Conservation (phyloP, 768 basidiomycete species). For the Tulasnella calospora region DNA sequence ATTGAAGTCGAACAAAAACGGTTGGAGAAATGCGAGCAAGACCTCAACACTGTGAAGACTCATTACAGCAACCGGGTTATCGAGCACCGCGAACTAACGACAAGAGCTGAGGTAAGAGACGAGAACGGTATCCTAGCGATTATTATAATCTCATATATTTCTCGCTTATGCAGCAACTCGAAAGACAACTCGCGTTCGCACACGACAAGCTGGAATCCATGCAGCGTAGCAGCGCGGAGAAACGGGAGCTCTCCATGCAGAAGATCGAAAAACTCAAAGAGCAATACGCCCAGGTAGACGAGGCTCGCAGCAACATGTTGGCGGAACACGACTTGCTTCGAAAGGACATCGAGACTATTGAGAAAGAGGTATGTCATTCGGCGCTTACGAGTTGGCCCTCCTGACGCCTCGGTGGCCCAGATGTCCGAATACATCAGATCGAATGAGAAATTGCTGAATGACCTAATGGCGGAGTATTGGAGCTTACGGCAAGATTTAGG, state of each 20-base stretch:
- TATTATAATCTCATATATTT: not conserved
- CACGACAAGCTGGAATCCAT: conserved; percentile 76
- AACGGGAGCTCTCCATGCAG: conserved; percentile 62
- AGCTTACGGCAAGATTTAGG: conserved; percentile 71
- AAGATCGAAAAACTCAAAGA: conserved; percentile 70
- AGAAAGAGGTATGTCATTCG: conserved; percentile 45
- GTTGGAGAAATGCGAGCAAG: conserved; percentile 62
- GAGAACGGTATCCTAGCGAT: not conserved
- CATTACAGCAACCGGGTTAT: conserved; percentile 67
- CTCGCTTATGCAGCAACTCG: conserved; percentile 54
- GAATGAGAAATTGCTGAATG: conserved; percentile 74
- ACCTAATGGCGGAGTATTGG: conserved; percentile 80
- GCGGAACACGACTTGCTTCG: conserved; percentile 71
- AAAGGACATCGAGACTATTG: conserved; percentile 51
- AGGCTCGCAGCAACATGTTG: conserved; percentile 67
- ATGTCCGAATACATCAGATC: conserved; percentile 69
- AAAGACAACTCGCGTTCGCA: conserved; percentile 74
- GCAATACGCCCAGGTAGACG: conserved; percentile 74
- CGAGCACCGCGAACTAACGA: conserved; percentile 62
- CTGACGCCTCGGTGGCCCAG: conserved; percentile 37
- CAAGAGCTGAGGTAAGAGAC: conserved; percentile 58
- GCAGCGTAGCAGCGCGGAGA: conserved; percentile 74
- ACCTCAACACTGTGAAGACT: conserved; percentile 62
- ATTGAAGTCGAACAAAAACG: conserved; percentile 62
- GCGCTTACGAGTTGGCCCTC: not conserved